These are phyloP conservation scores for Hypoxylon sp. DNA, from an alignment of 2,329 filamentous ascomycete genomes.

Conservation along the genomic window DNA sequence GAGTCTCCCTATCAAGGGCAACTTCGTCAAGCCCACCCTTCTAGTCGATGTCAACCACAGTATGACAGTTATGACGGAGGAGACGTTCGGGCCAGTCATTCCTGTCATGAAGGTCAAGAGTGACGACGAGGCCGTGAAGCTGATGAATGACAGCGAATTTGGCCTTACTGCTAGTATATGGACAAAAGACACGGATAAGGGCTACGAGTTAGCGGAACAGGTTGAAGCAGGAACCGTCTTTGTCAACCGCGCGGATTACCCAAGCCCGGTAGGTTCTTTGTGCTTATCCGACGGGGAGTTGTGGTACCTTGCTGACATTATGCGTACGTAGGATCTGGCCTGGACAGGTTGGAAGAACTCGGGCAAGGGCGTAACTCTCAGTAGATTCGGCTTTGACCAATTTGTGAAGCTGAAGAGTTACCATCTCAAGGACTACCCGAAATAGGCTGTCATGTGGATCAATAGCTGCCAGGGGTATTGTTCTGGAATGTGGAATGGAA, in stretches of 20 bases:
- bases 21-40: slow-evolving; percentile 89
- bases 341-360: slow-evolving; percentile 99
- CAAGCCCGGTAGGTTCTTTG: slow-evolving; percentile 79
- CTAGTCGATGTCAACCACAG: slow-evolving; percentile 82
- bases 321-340: slow-evolving; percentile 77
- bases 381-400: slow-evolving; percentile 91
- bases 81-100: slow-evolving; percentile 95
- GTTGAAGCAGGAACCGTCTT: slow-evolving; percentile 96
- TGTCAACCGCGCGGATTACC: slow-evolving; percentile 93
- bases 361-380: slow-evolving; percentile 90
- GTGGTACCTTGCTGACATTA: slow-evolving; percentile 44
- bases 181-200: slow-evolving; percentile 86
- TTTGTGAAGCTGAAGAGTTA: slow-evolving; percentile 98
- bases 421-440: slow-evolving; percentile 86
- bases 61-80: slow-evolving; percentile 92
- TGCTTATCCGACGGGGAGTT: slow-evolving; percentile 15
- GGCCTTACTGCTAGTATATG: slow-evolving; percentile 97
- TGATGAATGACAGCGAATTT: slow-evolving; percentile 97
- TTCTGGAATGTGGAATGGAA: slow-evolving; percentile 33
- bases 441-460: slow-evolving; percentile 56
- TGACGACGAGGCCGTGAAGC: slow-evolving; percentile 82
- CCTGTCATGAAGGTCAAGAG: slow-evolving; percentile 86
- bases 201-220: slow-evolving; percentile 80
- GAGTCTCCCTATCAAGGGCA: slow-evolving; percentile 80
- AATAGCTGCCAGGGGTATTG: slow-evolving; percentile 19